A percentile compares a stretch with the other conserved stretches of the same genome.
Conservation (phyloP, 2,329 filamentous ascomycete species). For the Ascochyta pisi region DNA sequence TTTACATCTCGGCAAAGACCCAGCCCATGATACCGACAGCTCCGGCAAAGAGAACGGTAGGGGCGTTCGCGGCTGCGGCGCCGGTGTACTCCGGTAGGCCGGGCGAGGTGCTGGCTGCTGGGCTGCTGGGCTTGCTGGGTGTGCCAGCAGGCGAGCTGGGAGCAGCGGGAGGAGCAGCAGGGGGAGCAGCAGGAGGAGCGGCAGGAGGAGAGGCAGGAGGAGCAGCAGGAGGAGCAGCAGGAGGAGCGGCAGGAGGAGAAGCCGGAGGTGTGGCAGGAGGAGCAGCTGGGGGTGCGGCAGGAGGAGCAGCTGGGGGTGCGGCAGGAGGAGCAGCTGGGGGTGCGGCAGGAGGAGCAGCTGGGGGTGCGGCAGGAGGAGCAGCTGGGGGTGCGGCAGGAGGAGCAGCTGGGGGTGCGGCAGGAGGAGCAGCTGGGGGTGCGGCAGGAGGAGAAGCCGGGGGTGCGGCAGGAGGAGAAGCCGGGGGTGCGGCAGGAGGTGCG, state of each 20-base stretch:
- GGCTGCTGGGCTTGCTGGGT: background rate
- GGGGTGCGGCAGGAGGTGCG: background rate
- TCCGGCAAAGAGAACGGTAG: conserved; percentile 8
- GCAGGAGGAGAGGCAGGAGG: background rate
- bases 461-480: background rate
- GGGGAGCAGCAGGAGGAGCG: background rate
- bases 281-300: background rate
- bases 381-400: background rate
- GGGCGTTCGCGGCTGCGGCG: conserved; percentile 12
- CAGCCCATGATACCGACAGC: conserved; percentile 17
- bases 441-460: conserved; percentile 5
- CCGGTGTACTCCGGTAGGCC: conserved; percentile 9
- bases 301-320: no score
- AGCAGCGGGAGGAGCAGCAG: background rate
- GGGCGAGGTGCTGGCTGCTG: background rate
- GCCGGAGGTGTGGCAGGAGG: no score
- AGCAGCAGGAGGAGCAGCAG: background rate
- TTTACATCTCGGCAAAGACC: conserved; percentile 19
- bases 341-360: background rate
- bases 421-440: background rate
- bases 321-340: background rate
- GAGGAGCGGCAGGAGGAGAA: background rate
- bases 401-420: no score
- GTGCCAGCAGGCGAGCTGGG: background rate
- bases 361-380: background rate